phyloP scores from a whole-genome alignment of 148 eudicot genomes.

The Persicaria tinctoria region DNA sequence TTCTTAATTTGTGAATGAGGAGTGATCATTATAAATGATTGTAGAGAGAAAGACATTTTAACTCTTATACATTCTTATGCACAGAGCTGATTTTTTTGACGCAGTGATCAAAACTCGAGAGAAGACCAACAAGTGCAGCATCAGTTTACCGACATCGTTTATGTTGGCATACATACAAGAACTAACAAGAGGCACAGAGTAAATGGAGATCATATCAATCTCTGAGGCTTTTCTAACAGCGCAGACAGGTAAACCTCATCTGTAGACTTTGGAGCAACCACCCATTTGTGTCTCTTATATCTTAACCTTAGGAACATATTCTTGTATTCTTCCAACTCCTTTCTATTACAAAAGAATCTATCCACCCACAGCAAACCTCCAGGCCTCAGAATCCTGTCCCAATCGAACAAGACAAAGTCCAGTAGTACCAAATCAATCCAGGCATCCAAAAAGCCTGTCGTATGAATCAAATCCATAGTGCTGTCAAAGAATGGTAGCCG shows the following conservation, averaged over 20 bases:
- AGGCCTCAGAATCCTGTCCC: conserved; percentile 52
- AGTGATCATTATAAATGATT: background rate
- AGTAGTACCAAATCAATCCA: conserved; percentile 64
- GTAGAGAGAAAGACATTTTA: background rate
- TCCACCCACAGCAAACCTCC: conserved; percentile 60
- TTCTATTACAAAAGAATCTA: conserved; percentile 39
- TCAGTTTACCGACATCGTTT: background rate
- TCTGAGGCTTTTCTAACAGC: conserved; percentile 43
- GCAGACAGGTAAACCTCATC: conserved; percentile 57
- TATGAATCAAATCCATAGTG: conserved; percentile 87
- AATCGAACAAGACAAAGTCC: conserved; percentile 46
- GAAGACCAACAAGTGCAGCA: background rate
- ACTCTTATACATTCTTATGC: background rate
- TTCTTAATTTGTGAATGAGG: background rate
- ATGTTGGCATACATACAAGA: background rate
- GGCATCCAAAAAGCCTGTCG: conserved; percentile 74
- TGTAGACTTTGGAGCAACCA: conserved; percentile 45
- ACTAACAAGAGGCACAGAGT: background rate
- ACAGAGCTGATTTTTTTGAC: background rate
- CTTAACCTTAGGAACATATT: conserved; percentile 35
- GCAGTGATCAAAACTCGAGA: background rate
- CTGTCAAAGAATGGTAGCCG: conserved; percentile 90
- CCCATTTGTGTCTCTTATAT: conserved; percentile 51
- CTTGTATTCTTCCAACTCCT: conserved; percentile 34
- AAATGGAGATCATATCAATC: conserved; percentile 26